These are phyloP conservation scores for Agapanthus africanus DNA, from an alignment of 106 monocot species.

Conservation along the genomic window DNA sequence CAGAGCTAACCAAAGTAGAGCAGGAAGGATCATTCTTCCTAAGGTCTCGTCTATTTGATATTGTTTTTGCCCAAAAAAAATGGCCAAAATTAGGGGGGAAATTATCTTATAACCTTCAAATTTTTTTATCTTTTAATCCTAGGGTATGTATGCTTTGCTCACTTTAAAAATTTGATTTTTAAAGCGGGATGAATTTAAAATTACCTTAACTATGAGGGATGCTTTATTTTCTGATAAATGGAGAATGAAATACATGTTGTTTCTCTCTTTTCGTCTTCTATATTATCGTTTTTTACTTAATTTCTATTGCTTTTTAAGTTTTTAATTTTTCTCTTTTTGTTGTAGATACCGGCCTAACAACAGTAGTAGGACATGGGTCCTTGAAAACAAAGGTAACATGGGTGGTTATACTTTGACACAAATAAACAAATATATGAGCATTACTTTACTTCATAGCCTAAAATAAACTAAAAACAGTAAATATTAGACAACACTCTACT, in stretches of 20 bases:
- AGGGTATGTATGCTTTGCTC: no score
- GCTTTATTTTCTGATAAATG: neutral
- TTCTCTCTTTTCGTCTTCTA: neutral
- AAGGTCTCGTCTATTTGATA: neutral
- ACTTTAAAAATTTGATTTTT: neutral
- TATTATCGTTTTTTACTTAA: neutral
- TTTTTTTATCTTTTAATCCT: neutral
- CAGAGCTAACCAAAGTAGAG: neutral
- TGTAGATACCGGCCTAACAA: constrained; percentile 8
- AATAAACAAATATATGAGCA: no score
- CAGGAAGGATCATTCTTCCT: constrained; percentile 1
- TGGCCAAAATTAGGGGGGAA: no score
- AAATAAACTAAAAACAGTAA: neutral
- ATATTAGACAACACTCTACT: neutral
- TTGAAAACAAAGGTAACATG: constrained; percentile 5
- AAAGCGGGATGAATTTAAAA: neutral
- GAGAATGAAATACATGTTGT: constrained; percentile 10
- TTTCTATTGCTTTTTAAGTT: neutral
- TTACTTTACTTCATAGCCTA: no score
- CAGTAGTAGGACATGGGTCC: constrained; percentile 3
- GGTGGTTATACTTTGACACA: no score
- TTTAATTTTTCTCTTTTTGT: neutral
- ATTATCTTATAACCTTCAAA: neutral
- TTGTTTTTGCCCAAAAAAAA: neutral
- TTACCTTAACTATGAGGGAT: neutral